Percentiles rank a stretch among this genome's conserved stretches.
Conservation (phyloP, 2,329 filamentous ascomycete species). For the Aspergillus sp. region DNA sequence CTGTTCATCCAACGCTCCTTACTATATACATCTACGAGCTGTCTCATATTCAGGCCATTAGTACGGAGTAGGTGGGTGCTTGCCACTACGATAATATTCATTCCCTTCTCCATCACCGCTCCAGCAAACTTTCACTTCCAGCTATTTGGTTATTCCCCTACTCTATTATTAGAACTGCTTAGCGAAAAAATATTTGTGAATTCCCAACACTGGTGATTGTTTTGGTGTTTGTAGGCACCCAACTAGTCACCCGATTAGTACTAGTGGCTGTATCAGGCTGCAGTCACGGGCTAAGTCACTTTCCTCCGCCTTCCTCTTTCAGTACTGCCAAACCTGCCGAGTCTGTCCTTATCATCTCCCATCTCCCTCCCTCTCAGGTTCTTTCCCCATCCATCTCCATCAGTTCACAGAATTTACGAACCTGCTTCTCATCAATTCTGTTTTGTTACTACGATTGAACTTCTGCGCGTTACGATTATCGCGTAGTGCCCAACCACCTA, state of each 20-base stretch:
- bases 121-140: too few species aligned
- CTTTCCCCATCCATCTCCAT: conserved; percentile 18
- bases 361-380: conserved; percentile 10
- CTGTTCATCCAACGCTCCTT: not conserved
- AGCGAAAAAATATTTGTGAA: not conserved
- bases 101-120: too few species aligned
- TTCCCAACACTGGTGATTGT: too few species aligned
- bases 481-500: not conserved
- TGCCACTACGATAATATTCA: not conserved
- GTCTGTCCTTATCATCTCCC: conserved; percentile 10
- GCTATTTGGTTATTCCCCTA: not conserved
- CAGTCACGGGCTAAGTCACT: conserved; percentile 7
- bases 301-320: conserved; percentile 16
- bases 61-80: too few species aligned
- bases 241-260: conserved; percentile 17
- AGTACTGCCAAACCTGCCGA: conserved; percentile 13
- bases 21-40: not conserved
- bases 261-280: conserved; percentile 16
- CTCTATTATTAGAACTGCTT: not conserved
- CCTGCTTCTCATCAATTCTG: not conserved
- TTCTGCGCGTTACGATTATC: not conserved
- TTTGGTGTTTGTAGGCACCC: not conserved
- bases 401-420: conserved; percentile 3
- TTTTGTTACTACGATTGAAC: not conserved
- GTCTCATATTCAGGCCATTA: not conserved